Conservation (phyloP, 1,284 basidiomycete species). For the Ganoderma sinense region DNA sequence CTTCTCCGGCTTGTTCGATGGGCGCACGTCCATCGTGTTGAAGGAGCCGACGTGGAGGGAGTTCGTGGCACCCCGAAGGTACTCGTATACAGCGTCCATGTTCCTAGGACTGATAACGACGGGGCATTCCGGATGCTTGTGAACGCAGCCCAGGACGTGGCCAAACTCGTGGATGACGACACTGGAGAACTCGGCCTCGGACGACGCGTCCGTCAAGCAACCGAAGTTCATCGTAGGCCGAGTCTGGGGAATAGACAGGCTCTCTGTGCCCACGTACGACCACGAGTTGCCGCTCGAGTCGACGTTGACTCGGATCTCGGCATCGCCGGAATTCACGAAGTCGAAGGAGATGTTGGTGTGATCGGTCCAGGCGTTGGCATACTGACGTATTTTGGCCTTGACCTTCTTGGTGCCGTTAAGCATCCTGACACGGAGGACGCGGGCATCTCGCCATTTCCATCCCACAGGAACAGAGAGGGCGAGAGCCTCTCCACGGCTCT, state of each 20-base stretch:
- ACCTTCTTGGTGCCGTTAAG: background rate
- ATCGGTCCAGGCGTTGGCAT: background rate
- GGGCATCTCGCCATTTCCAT: background rate
- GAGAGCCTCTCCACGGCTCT: background rate
- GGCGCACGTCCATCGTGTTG: background rate
- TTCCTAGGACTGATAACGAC: background rate
- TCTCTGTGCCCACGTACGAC: background rate
- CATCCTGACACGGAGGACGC: background rate
- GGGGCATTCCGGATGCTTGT: background rate
- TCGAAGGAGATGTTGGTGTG: background rate
- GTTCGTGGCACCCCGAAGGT: background rate
- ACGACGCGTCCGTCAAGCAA: background rate
- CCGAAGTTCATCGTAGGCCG: background rate
- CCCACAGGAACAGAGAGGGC: background rate
- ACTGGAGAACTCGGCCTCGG: background rate
- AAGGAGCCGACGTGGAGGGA: background rate
- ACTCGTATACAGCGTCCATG: background rate
- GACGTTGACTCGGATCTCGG: background rate
- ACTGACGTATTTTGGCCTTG: background rate
- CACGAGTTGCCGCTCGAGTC: background rate
- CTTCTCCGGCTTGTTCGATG: background rate
- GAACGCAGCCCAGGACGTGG: background rate
- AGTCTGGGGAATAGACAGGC: background rate
- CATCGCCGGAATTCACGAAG: background rate
- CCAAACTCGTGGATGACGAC: background rate